These are phyloP conservation scores for Capsella rubella DNA, from an alignment of 441 rosid species.

Conservation along the genomic window DNA sequence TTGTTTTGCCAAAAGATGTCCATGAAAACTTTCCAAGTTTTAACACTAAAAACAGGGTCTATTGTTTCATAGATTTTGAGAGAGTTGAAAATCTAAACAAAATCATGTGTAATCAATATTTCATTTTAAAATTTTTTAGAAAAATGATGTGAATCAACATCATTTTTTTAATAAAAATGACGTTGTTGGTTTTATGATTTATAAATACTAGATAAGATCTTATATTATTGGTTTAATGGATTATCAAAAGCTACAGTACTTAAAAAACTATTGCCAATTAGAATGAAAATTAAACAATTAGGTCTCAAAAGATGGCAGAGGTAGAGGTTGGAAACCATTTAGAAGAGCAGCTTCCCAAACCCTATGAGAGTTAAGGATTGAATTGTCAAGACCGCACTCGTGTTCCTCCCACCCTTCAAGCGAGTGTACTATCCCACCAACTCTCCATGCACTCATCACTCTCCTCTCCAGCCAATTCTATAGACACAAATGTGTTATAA, in stretches of 20 bases:
- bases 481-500: neutral
- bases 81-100: too few relatives aligned
- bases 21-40: neutral
- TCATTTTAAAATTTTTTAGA: too few relatives aligned
- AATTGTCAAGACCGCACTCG: slow-evolving; percentile 43
- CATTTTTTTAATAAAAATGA: too few relatives aligned
- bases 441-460: slow-evolving; percentile 55
- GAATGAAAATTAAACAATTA: neutral
- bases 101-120: too few relatives aligned
- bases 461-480: slow-evolving; percentile 51
- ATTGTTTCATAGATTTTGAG: too few relatives aligned
- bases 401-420: slow-evolving; percentile 53
- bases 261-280: too few relatives aligned
- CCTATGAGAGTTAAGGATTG: slow-evolving; percentile 14
- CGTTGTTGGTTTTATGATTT: too few relatives aligned
- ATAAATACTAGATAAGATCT: too few relatives aligned
- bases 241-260: too few relatives aligned
- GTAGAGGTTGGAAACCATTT: slow-evolving; percentile 47
- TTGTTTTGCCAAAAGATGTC: neutral
- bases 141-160: too few relatives aligned
- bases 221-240: too few relatives aligned
- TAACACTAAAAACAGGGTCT: too few relatives aligned
- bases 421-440: slow-evolving; percentile 49
- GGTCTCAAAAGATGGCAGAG: slow-evolving; percentile 21
- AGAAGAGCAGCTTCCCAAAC: slow-evolving; percentile 49